phyloP scores from a whole-genome alignment of 495 filamentous ascomycete species.

The Aspergillus nidulans region DNA sequence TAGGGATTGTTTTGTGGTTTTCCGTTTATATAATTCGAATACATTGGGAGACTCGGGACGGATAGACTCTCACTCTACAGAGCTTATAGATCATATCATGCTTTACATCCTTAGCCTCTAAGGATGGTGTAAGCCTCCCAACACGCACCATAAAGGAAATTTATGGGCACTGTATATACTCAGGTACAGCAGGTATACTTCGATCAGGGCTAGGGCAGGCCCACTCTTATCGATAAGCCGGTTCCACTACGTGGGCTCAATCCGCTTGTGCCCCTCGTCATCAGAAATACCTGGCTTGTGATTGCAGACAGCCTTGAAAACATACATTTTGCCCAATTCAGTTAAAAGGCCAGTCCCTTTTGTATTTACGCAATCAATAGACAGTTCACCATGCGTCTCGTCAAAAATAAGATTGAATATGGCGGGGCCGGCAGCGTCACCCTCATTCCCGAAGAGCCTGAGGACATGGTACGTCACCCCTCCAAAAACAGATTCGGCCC shows the following conservation, averaged over 20 bases:
- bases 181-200: not conserved
- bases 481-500: not conserved
- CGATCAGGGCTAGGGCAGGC: not conserved
- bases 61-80: too few relatives aligned
- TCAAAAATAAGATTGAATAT: constrained; percentile 68
- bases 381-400: constrained; percentile 52
- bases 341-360: not conserved
- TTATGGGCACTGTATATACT: too few relatives aligned
- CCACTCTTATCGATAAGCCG: constrained; percentile 24
- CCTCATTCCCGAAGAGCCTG: constrained; percentile 82
- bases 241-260: not conserved
- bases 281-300: constrained; percentile 2
- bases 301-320: not conserved
- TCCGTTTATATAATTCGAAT: too few relatives aligned
- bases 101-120: too few relatives aligned
- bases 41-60: too few relatives aligned
- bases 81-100: too few relatives aligned
- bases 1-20: too few relatives aligned
- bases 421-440: constrained; percentile 76
- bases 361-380: not conserved
- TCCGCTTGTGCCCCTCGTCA: not conserved
- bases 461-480: constrained; percentile 74
- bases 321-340: not conserved
- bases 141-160: too few relatives aligned
- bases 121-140: too few relatives aligned